A percentile compares a stretch with the other conserved stretches of the same genome.
phyloP scores from a whole-genome alignment of 176 grass and related monocot species.

The Musa schizocarpa region DNA sequence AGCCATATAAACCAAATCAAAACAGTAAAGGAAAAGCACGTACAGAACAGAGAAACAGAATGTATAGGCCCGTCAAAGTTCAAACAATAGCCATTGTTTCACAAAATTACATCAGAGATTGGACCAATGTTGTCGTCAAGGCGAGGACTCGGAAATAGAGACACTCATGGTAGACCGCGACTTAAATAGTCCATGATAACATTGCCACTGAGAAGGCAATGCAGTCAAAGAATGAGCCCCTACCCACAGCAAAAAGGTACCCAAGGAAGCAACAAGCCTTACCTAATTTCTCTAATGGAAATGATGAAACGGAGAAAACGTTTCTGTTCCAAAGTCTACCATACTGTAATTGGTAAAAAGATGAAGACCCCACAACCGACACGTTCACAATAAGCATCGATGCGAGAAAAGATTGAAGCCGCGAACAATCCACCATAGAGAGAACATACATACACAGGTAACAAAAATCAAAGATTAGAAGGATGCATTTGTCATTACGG shows the following conservation, averaged over 20 bases:
- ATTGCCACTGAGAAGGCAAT: background rate
- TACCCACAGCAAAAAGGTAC: too few relatives aligned
- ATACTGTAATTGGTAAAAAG: too few relatives aligned
- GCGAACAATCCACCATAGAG: too few relatives aligned
- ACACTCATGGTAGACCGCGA: background rate
- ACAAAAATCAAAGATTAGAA: too few relatives aligned
- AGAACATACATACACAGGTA: too few relatives aligned
- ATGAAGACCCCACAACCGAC: background rate
- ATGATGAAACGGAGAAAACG: background rate
- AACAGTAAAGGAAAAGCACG: constrained; percentile 18
- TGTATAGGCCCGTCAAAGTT: background rate
- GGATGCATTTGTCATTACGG: too few relatives aligned
- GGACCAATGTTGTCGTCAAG: constrained; percentile 2
- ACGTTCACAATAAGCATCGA: background rate
- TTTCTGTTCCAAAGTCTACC: too few relatives aligned
- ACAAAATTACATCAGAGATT: constrained; percentile 3
- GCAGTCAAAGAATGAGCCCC: background rate
- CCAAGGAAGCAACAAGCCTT: background rate
- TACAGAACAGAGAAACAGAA: constrained; percentile 21
- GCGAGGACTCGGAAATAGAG: background rate
- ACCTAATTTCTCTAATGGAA: background rate
- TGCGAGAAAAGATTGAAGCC: too few relatives aligned
- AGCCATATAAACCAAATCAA: constrained; percentile 24
- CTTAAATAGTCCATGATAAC: constrained; percentile 6
- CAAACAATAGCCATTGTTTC: constrained; percentile 4